Evolutionary conservation across 2,329 filamentous ascomycete species (phyloP).

Genomic region (Lecanicillium sp.): DNA sequence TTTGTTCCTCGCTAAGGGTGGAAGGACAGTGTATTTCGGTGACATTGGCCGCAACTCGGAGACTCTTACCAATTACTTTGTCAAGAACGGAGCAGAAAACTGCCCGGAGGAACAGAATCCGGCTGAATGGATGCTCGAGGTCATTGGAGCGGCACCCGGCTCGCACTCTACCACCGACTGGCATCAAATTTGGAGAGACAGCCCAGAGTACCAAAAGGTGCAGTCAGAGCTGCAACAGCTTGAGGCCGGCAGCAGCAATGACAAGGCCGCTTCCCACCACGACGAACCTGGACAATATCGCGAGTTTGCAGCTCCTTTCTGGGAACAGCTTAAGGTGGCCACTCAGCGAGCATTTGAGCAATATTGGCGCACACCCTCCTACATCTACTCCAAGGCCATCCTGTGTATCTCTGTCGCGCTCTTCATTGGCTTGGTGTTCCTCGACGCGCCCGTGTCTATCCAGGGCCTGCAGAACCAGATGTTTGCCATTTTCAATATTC

Average conservation of each 20-base stretch:
- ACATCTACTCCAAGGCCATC: constrained; percentile 75
- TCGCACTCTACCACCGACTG: constrained; percentile 57
- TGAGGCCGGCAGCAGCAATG: constrained; percentile 39
- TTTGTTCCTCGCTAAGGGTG: constrained; percentile 68
- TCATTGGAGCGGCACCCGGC: constrained; percentile 56
- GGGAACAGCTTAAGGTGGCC: constrained; percentile 58
- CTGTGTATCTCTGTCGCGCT: constrained; percentile 60
- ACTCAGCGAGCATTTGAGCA: constrained; percentile 75
- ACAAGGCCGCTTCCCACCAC: constrained; percentile 11
- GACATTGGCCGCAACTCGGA: constrained; percentile 66
- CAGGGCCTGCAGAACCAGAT: constrained; percentile 81
- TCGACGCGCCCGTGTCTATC: constrained; percentile 59
- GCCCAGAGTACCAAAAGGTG: constrained; percentile 47
- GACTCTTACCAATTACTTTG: constrained; percentile 66
- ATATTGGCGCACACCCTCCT: constrained; percentile 84
- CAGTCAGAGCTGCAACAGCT: constrained; percentile 51
- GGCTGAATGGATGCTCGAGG: constrained; percentile 70
- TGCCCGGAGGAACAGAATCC: constrained; percentile 68
- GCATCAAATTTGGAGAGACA: constrained; percentile 54
- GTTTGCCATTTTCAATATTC: constrained; percentile 78
- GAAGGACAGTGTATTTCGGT: constrained; percentile 74
- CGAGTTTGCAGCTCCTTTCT: constrained; percentile 76
- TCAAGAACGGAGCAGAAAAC: constrained; percentile 56
- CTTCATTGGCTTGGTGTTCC: constrained; percentile 80
- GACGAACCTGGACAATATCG: constrained; percentile 47